A percentile compares a stretch with the other conserved stretches of the same genome.
Conservation (phyloP, 768 basidiomycete species). For the Tubosaeta brunneosetosa region DNA sequence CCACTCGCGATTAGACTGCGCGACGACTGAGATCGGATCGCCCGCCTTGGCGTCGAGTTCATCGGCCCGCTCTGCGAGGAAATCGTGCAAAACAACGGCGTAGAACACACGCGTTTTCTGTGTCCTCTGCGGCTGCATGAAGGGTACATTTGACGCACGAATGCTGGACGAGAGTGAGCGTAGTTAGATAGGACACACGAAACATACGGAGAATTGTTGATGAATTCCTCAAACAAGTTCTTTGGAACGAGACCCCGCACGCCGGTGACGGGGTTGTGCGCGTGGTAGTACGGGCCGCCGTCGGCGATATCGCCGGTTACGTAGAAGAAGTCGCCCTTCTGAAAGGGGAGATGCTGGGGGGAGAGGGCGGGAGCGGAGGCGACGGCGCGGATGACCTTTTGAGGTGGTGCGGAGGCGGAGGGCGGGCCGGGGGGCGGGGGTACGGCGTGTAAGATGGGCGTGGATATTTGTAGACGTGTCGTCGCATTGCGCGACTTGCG, state of each 20-base stretch:
- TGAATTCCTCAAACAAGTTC: conserved; percentile 85
- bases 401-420: conserved; percentile 40
- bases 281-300: conserved; percentile 77
- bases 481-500: conserved; percentile 72
- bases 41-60: conserved; percentile 94
- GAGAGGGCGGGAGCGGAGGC: conserved; percentile 58
- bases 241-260: conserved; percentile 89
- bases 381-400: conserved; percentile 92
- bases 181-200: neutral
- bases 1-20: conserved; percentile 99
- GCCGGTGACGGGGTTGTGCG: conserved; percentile 88
- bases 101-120: conserved; percentile 69
- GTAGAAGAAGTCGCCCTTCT: conserved; percentile 97
- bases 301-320: conserved; percentile 71
- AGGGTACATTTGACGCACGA: conserved; percentile 34
- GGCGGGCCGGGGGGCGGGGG: conserved; percentile 62
- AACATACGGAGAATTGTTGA: conserved; percentile 52
- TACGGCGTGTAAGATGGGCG: conserved; percentile 53
- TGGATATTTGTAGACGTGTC: conserved; percentile 55
- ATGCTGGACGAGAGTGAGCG: conserved; percentile 23
- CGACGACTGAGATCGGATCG: conserved; percentile 93
- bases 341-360: conserved; percentile 85
- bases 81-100: conserved; percentile 94
- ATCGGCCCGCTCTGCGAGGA: conserved; percentile 90
- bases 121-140: conserved; percentile 29